Evolutionary conservation across 2,329 filamentous ascomycete genomes (phyloP), one percentile per base, ranked within the genome.

Genomic region (Fusarium liriodendri): DNA sequence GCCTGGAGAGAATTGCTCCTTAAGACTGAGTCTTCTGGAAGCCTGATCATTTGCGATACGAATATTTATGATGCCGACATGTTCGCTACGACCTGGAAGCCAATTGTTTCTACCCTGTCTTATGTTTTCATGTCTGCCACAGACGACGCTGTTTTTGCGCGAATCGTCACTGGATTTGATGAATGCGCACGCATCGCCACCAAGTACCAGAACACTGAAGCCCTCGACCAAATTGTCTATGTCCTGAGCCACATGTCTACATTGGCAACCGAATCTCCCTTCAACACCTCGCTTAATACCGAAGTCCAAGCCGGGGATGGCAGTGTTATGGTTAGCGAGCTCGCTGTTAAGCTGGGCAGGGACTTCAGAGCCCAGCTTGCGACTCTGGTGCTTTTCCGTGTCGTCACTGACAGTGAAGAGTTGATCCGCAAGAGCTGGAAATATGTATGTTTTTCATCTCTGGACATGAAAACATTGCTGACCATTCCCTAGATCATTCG

Each of bases 41-140:
- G 92, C 61, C 87, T 98, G 52, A 85, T 93, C 37, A 86, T 96
- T 33, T 97, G 95, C 81, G 89, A 97, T 75, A 98, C 96, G 6
- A 98, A 98, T 80, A 91, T 97, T 42, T 99, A 95, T 82, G 97
- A 99, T 82, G 94, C 95, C 5, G 95, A 99, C 80, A 98, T 99
- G 94, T 99, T 99, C 82, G 92, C 93, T 66, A 93, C 95, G 25
- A 98, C 95, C 1, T 99, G 97, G 97, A 95, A 91, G 80, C 96
- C 97, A 0, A 95, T 99, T 59, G 89, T 99, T 40, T 95, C 97
- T 5, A 98, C 97, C 0, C 86, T 99, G 64, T 97, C 97, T 14
- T 99, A 98, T 80, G 97, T 99, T 5, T 99, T 99, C 85, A 97
- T 98, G 93, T 98, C 96, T 38, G 97, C 97, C 18, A 97, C 95